phyloP scores from a whole-genome alignment of 768 basidiomycete genomes.

The Mycena polygramma region DNA sequence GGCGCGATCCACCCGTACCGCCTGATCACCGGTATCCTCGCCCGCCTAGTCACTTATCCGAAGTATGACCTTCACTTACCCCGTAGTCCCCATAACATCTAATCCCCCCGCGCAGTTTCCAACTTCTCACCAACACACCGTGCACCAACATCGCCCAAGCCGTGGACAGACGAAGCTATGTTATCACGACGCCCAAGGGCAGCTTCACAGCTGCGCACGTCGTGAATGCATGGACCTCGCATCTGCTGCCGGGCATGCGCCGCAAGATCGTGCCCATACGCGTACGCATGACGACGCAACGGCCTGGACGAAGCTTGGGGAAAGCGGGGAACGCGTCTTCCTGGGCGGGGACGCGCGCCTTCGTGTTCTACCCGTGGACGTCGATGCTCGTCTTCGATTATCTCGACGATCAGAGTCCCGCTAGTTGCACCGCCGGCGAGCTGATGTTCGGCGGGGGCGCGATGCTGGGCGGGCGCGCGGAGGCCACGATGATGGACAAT shows the following conservation, averaged over 20 bases:
- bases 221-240: conserved; percentile 84
- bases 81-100: no score
- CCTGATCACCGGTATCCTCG: conserved; percentile 70
- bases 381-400: conserved; percentile 68
- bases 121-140: conserved; percentile 71
- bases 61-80: conserved; percentile 37
- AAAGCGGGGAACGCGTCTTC: conserved; percentile 23
- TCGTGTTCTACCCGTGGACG: conserved; percentile 66
- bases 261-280: conserved; percentile 72
- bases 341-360: conserved; percentile 65
- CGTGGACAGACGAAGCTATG: neutral
- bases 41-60: conserved; percentile 66
- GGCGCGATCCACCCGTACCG: conserved; percentile 81
- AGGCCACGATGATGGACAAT: conserved; percentile 43
- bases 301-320: conserved; percentile 56
- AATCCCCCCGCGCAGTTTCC: no score
- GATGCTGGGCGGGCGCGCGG: conserved; percentile 46
- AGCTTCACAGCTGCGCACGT: conserved; percentile 69
- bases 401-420: conserved; percentile 44
- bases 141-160: conserved; percentile 62
- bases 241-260: conserved; percentile 74
- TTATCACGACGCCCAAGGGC: conserved; percentile 70
- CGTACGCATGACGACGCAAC: conserved; percentile 75
- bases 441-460: conserved; percentile 78
- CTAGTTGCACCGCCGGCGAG: conserved; percentile 50